Evolutionary conservation across 106 monocot genomes (phyloP).

Genomic region (Amphibolis antarctica): DNA sequence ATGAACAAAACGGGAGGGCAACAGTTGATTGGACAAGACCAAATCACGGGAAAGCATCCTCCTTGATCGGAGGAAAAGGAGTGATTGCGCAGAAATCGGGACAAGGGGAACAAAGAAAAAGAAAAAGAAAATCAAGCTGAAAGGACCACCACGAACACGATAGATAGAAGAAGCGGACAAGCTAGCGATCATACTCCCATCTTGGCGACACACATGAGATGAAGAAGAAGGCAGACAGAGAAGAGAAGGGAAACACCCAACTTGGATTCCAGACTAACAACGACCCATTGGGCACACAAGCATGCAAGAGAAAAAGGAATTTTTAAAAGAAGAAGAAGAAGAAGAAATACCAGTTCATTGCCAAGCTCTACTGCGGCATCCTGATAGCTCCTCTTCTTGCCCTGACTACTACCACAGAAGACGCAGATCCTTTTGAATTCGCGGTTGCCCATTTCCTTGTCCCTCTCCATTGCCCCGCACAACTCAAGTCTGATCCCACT

Average conservation of each 20-base stretch:
- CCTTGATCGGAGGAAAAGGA: no score
- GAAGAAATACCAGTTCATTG: conserved; percentile 42
- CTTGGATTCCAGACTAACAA: neutral
- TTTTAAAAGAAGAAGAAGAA: neutral
- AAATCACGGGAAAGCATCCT: neutral
- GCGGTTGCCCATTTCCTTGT: conserved; percentile 17
- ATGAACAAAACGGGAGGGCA: neutral
- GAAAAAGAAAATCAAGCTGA: neutral
- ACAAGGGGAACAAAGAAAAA: neutral
- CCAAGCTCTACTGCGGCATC: conserved; percentile 74
- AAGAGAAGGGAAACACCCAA: neutral
- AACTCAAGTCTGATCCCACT: no score
- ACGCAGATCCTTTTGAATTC: conserved; percentile 79
- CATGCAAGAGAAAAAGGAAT: neutral
- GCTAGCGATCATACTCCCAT: neutral
- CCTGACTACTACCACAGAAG: conserved; percentile 78
- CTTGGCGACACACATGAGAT: neutral
- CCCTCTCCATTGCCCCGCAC: conserved; percentile 15
- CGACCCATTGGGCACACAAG: neutral
- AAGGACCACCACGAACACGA: neutral
- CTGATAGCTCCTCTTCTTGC: conserved; percentile 77
- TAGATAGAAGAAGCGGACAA: neutral
- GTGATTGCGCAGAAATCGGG: neutral
- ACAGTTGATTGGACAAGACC: neutral
- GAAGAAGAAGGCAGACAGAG: neutral